phyloP scores from a whole-genome alignment of 2,329 filamentous ascomycete genomes.

The Stemphylium vesicarium region DNA sequence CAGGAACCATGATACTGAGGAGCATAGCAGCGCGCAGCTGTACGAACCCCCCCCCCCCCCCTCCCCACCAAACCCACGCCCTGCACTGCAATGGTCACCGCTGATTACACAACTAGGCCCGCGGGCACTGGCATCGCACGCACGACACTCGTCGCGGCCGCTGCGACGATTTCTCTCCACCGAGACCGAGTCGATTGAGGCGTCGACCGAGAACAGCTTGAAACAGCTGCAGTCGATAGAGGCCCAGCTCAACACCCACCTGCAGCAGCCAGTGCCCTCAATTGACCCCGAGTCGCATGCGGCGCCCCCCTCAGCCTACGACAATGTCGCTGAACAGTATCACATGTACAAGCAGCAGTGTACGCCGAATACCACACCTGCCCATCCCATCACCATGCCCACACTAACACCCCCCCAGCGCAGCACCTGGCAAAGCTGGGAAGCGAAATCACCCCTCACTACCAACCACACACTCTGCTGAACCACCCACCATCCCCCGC shows the following conservation, averaged over 20 bases:
- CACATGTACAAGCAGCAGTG: slow-evolving; percentile 51
- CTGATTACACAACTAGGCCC: slow-evolving; percentile 40
- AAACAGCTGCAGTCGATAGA: slow-evolving; percentile 43
- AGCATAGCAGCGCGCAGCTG: slow-evolving; percentile 50
- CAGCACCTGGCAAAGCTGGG: slow-evolving; percentile 48
- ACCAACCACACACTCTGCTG: slow-evolving; percentile 71
- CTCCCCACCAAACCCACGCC: not conserved
- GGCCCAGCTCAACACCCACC: slow-evolving; percentile 41
- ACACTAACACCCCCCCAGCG: slow-evolving; percentile 34
- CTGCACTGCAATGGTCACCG: not conserved
- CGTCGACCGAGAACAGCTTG: slow-evolving; percentile 38
- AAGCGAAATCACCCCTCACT: slow-evolving; percentile 56
- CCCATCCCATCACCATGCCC: not conserved
- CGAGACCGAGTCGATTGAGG: slow-evolving; percentile 41
- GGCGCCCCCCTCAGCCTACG: slow-evolving; percentile 16
- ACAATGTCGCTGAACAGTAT: slow-evolving; percentile 50
- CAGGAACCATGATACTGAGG: slow-evolving; percentile 52
- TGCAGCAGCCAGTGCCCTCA: slow-evolving; percentile 22
- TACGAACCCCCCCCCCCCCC: slow-evolving; percentile 15
- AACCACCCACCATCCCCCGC: slow-evolving; percentile 75
- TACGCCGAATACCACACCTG: slow-evolving; percentile 18
- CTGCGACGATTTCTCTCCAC: slow-evolving; percentile 42
- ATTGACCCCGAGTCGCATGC: slow-evolving; percentile 29
- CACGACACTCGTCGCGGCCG: slow-evolving; percentile 19
- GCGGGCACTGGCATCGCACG: slow-evolving; percentile 41